These are phyloP conservation scores for Apiospora malaysiana DNA, from an alignment of 2,329 filamentous ascomycete species.

Conservation along the genomic window DNA sequence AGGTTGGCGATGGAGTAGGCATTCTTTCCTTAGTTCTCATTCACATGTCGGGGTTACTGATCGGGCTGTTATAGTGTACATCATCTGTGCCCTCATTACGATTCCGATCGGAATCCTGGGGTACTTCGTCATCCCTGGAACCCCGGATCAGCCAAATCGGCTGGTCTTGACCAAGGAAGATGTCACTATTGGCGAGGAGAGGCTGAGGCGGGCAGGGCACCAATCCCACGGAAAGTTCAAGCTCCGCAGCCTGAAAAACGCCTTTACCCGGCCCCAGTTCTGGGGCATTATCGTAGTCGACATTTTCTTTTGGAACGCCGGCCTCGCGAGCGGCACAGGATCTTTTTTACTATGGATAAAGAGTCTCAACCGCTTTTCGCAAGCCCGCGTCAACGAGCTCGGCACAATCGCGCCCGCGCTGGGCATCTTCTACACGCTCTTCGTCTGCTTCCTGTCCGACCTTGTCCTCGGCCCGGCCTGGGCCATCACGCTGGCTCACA, in stretches of 20 bases:
- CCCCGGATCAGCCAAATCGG: conserved; percentile 31
- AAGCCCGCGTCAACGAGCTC: conserved; percentile 54
- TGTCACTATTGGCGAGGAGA: conserved; percentile 48
- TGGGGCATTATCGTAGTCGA: conserved; percentile 57
- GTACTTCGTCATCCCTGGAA: conserved; percentile 58
- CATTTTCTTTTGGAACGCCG: conserved; percentile 62
- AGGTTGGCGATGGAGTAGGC: conserved; percentile 56
- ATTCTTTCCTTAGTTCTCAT: no score
- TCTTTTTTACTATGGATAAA: conserved; percentile 64
- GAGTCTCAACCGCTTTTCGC: conserved; percentile 53
- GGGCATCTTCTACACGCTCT: conserved; percentile 61
- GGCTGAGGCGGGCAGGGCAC: conserved; percentile 50
- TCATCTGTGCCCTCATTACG: conserved; percentile 59
- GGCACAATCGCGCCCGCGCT: conserved; percentile 57
- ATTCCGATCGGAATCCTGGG: conserved; percentile 59
- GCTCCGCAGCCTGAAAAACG: conserved; percentile 34
- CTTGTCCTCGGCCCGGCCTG: conserved; percentile 56
- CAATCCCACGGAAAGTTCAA: conserved; percentile 19
- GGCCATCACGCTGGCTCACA: conserved; percentile 57
- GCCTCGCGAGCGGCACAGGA: conserved; percentile 51
- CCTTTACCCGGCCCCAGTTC: conserved; percentile 51
- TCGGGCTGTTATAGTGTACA: conserved; percentile 45
- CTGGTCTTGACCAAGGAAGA: conserved; percentile 42
- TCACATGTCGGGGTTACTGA: neutral
- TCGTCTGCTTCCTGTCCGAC: conserved; percentile 60